Percentiles rank a stretch among this genome's conserved stretches.
Evolutionary conservation across 768 basidiomycete species (phyloP).

Genomic region (Termitomyces sp.): DNA sequence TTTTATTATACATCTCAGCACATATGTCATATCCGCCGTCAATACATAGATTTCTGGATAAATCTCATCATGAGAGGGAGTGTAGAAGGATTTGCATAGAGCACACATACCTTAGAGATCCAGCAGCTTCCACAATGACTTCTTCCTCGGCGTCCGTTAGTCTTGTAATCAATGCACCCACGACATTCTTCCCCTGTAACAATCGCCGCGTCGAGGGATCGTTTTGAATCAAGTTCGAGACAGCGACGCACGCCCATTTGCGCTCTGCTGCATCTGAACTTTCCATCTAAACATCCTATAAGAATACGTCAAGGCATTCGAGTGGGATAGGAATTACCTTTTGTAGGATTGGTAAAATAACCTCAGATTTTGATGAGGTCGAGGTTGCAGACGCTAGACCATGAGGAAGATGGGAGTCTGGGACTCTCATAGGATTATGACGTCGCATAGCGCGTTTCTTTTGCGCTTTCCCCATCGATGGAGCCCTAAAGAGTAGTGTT

Average conservation of each 20-base stretch:
- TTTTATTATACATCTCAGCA: conserved; percentile 97
- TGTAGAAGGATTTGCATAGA: background rate
- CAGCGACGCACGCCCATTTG: conserved; percentile 94
- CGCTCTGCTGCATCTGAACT: conserved; percentile 76
- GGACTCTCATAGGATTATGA: conserved; percentile 92
- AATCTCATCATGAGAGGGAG: background rate
- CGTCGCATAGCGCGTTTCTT: conserved; percentile 82
- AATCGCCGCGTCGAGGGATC: conserved; percentile 89
- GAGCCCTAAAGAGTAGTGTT: background rate
- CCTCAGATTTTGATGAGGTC: conserved; percentile 71
- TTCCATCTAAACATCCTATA: conserved; percentile 53
- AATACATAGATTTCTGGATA: conserved; percentile 83
- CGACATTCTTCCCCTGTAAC: conserved; percentile 88
- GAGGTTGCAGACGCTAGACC: conserved; percentile 76
- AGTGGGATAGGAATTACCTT: conserved; percentile 50
- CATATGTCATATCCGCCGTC: conserved; percentile 96
- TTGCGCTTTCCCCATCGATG: conserved; percentile 86
- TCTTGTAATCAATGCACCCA: conserved; percentile 82
- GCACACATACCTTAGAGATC: conserved; percentile 71
- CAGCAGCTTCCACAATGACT: conserved; percentile 85
- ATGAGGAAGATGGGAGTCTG: conserved; percentile 85
- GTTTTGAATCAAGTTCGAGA: conserved; percentile 94
- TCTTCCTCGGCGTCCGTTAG: conserved; percentile 89
- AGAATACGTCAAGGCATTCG: background rate
- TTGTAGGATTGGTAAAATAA: conserved; percentile 84